Percentiles rank a stretch among this genome's conserved stretches.
phyloP scores from a whole-genome alignment of 129 eudicot species.

The Helianthus tuberosus region DNA sequence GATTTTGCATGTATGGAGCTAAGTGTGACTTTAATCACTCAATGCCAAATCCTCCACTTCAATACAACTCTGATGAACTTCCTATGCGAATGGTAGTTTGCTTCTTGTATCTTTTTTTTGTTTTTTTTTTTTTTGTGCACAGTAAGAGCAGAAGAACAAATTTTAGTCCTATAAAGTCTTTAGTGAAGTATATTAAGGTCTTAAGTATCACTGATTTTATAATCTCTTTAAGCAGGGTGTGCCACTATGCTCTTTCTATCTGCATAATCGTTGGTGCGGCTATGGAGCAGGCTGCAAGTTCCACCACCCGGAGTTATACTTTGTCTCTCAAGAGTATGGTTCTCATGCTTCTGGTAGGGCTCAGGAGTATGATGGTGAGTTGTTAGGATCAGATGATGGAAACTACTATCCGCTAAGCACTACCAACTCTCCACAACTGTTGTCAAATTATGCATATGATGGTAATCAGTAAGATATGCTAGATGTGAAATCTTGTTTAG shows the following conservation, averaged over 20 bases:
- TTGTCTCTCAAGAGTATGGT: not conserved
- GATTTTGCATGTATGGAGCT: not conserved
- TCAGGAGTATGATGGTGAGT: not conserved
- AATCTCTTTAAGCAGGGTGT: not conserved
- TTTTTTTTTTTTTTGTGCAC: not conserved
- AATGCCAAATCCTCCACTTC: not conserved
- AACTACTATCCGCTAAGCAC: not conserved
- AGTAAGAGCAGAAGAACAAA: not conserved
- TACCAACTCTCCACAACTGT: not conserved
- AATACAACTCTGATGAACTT: conserved; percentile 4
- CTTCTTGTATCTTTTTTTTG: not conserved
- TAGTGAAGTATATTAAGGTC: not conserved
- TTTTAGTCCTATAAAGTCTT: too few relatives aligned
- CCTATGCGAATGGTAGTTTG: not conserved
- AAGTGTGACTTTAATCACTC: not conserved
- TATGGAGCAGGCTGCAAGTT: conserved; percentile 15
- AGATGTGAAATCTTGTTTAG: not conserved
- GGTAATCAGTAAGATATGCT: not conserved
- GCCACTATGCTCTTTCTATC: not conserved
- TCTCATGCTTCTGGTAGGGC: not conserved
- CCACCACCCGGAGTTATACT: not conserved
- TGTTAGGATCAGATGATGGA: not conserved
- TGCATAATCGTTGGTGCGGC: not conserved
- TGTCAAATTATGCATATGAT: not conserved
- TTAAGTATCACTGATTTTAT: too few relatives aligned